These are phyloP conservation scores for Urochloa ruziziensis DNA, from an alignment of 176 grass and related monocot genomes.

Conservation along the genomic window DNA sequence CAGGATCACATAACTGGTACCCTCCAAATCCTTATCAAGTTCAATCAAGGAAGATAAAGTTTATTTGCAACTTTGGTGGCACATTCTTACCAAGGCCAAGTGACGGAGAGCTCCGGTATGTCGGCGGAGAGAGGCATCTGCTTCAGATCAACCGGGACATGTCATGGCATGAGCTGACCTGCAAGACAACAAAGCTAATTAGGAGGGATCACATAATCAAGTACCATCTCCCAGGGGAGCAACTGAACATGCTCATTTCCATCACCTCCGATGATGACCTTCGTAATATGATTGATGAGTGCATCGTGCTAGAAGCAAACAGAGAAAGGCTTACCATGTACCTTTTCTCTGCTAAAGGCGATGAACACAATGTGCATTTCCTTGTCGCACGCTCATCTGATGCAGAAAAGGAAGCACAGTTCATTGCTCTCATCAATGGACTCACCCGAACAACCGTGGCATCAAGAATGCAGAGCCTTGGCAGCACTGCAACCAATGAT, in stretches of 20 bases:
- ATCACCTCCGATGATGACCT: constrained; percentile 79
- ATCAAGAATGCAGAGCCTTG: constrained; percentile 11
- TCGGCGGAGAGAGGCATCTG: constrained; percentile 72
- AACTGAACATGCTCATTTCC: constrained; percentile 73
- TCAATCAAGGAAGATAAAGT: constrained; percentile 53
- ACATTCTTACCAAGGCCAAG: constrained; percentile 76
- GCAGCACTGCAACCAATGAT: constrained; percentile 31
- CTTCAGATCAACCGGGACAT: constrained; percentile 54
- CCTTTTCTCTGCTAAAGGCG: constrained; percentile 62
- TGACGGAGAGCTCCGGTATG: constrained; percentile 69
- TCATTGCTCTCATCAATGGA: constrained; percentile 68
- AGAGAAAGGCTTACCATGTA: constrained; percentile 64
- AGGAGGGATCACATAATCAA: constrained; percentile 56
- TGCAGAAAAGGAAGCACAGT: constrained; percentile 55
- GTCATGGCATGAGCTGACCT: constrained; percentile 63
- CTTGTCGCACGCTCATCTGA: constrained; percentile 21
- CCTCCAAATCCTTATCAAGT: constrained; percentile 13
- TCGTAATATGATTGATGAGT: constrained; percentile 83
- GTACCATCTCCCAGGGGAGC: constrained; percentile 83
- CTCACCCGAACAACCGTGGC: constrained; percentile 18
- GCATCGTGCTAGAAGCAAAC: constrained; percentile 37
- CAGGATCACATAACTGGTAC: constrained; percentile 31
- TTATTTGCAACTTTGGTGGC: constrained; percentile 77
- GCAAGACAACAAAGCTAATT: constrained; percentile 44
- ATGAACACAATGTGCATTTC: constrained; percentile 37